Percentiles rank a stretch among this genome's conserved stretches.
Evolutionary conservation across 176 grass and related monocot genomes (phyloP).

Genomic region (Triticum dicoccoides): DNA sequence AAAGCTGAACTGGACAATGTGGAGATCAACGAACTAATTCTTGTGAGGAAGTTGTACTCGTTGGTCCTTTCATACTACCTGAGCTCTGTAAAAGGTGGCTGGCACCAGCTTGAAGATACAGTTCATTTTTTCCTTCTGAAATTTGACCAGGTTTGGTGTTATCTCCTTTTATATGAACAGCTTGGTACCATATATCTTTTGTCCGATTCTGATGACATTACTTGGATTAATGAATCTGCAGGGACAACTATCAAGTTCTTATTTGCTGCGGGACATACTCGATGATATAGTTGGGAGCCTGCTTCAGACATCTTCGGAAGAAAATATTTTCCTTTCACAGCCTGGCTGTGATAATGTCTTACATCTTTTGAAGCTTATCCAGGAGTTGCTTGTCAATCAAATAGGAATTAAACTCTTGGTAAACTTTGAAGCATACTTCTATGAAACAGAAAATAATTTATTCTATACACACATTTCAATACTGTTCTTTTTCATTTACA

Average conservation of each 20-base stretch:
- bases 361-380: conserved; percentile 81
- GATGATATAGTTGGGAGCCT: conserved; percentile 70
- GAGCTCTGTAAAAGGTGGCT: conserved; percentile 87
- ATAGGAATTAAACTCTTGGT: conserved; percentile 76
- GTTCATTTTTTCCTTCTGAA: conserved; percentile 78
- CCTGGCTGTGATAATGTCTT: conserved; percentile 80
- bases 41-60: conserved; percentile 77
- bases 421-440: conserved; percentile 41
- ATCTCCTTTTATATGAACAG: conserved; percentile 15
- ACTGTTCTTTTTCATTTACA: conserved; percentile 33
- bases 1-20: conserved; percentile 33
- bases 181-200: neutral
- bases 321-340: conserved; percentile 85
- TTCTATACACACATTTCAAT: neutral
- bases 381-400: conserved; percentile 78
- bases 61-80: conserved; percentile 77
- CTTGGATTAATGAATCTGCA: conserved; percentile 33
- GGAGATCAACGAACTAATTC: conserved; percentile 58
- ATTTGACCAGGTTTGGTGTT: conserved; percentile 50
- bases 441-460: conserved; percentile 22
- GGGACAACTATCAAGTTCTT: conserved; percentile 41
- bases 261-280: conserved; percentile 68
- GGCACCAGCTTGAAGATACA: conserved; percentile 91
- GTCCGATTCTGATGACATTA: conserved; percentile 2
- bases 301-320: conserved; percentile 61